phyloP scores from a whole-genome alignment of 2,329 filamentous ascomycete species.

The Akanthomyces uredinophilus region DNA sequence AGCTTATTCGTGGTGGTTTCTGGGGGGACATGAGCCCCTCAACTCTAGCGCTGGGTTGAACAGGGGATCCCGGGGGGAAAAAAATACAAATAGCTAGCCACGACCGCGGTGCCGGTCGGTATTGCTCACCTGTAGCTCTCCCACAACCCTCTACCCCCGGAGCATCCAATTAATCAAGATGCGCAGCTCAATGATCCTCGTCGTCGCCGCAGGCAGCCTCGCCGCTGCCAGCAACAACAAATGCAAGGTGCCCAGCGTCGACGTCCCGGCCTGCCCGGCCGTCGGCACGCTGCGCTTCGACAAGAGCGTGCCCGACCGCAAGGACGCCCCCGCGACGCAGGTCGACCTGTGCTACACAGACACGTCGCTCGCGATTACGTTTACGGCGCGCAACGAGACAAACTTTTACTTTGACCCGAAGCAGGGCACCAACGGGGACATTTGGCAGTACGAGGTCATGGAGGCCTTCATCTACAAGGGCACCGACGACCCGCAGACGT shows the following conservation, averaged over 20 bases:
- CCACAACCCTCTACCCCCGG: neutral
- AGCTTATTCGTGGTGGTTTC: neutral
- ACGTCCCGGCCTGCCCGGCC: conserved; percentile 35
- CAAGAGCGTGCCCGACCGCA: conserved; percentile 37
- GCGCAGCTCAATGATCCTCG: conserved; percentile 6
- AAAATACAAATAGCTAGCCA: neutral
- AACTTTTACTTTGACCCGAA: conserved; percentile 41
- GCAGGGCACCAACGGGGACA: conserved; percentile 40
- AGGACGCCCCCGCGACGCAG: conserved; percentile 38
- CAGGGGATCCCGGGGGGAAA: neutral
- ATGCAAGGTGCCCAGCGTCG: conserved; percentile 23
- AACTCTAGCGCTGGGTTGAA: neutral
- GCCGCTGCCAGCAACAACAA: conserved; percentile 8
- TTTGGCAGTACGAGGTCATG: conserved; percentile 48
- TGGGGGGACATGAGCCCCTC: neutral
- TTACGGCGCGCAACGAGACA: conserved; percentile 41
- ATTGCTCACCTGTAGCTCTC: neutral
- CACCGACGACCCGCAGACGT: conserved; percentile 41
- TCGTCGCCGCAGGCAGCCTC: conserved; percentile 9
- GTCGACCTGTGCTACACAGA: conserved; percentile 44
- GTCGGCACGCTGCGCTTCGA: conserved; percentile 33
- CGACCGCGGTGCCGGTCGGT: neutral
- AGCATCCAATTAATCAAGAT: neutral
- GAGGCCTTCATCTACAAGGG: conserved; percentile 44
- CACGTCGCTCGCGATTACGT: conserved; percentile 34